phyloP scores from a whole-genome alignment of 139 green algal genomes.

The Trebouxia sp. region DNA sequence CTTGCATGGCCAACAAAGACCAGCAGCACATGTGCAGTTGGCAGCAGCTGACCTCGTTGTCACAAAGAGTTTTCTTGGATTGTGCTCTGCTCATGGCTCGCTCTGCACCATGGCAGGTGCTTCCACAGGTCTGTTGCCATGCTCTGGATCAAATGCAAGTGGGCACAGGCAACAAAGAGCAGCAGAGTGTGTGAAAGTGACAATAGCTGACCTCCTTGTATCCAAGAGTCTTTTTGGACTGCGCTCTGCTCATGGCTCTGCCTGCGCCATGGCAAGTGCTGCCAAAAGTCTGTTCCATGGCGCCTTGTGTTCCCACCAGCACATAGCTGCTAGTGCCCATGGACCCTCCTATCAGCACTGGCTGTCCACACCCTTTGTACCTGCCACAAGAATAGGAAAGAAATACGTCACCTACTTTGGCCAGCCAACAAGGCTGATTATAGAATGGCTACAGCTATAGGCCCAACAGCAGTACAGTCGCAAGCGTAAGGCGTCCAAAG shows the following conservation, averaged over 20 bases:
- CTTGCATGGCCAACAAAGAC: neutral
- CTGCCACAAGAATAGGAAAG: too few species aligned
- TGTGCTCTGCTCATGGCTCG: too few species aligned
- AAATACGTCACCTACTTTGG: too few species aligned
- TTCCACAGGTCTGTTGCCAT: conserved; percentile 44
- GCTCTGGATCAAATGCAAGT: too few species aligned
- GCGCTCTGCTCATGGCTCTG: conserved; percentile 28
- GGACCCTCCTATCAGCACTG: conserved; percentile 74
- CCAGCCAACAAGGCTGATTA: too few species aligned
- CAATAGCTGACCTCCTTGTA: neutral
- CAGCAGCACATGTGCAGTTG: too few species aligned
- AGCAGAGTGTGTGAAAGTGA: neutral
- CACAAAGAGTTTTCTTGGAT: too few species aligned
- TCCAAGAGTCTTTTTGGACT: conserved; percentile 34
- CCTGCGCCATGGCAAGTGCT: conserved; percentile 55
- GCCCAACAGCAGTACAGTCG: too few species aligned
- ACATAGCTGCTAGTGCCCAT: conserved; percentile 83
- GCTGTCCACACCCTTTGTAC: conserved; percentile 51
- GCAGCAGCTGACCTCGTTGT: too few species aligned
- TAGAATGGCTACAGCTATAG: too few species aligned
- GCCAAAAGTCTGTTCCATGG: conserved; percentile 43
- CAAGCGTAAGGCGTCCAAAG: too few species aligned
- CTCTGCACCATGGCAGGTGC: too few species aligned
- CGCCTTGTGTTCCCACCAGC: conserved; percentile 62
- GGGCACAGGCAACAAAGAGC: neutral